These are phyloP conservation scores for Sungouiella blattae DNA, from an alignment of 805 yeast species.

Conservation along the genomic window DNA sequence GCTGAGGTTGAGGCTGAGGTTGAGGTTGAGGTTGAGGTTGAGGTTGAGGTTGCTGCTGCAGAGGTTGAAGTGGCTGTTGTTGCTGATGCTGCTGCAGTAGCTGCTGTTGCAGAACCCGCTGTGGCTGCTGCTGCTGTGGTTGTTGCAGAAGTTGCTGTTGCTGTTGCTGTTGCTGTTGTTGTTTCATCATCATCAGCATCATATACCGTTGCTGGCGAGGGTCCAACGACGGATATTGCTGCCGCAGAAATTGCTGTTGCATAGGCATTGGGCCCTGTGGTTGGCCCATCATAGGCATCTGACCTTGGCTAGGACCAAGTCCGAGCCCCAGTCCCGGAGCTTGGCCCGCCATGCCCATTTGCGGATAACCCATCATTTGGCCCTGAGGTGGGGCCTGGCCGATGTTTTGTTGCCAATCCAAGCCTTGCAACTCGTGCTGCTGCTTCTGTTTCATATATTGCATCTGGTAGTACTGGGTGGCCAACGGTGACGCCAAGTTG, in stretches of 20 bases:
- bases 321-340: conserved; percentile 11
- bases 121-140: conserved; percentile 1
- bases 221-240: conserved; percentile 8
- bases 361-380: conserved; percentile 4
- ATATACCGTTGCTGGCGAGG: conserved; percentile 19
- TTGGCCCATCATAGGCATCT: conserved; percentile 6
- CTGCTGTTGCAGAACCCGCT: neutral
- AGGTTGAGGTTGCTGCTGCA: conserved; percentile 14
- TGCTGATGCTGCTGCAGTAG: conserved; percentile 3
- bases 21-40: conserved; percentile 19
- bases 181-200: conserved; percentile 25
- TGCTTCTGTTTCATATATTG: conserved; percentile 58
- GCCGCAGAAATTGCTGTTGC: conserved; percentile 7
- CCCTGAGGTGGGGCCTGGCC: conserved; percentile 2
- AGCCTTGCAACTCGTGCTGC: conserved; percentile 47
- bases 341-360: conserved; percentile 4
- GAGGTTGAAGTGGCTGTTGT: conserved; percentile 3
- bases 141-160: neutral
- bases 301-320: too few relatives aligned
- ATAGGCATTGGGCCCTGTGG: conserved; percentile 16
- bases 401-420: conserved; percentile 18
- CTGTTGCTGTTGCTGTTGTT: conserved; percentile 14
- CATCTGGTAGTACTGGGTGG: conserved; percentile 68
- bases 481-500: conserved; percentile 29
- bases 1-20: conserved; percentile 10